Evolutionary conservation across 805 yeast species (phyloP).

Genomic region (Myxozyma geophila): DNA sequence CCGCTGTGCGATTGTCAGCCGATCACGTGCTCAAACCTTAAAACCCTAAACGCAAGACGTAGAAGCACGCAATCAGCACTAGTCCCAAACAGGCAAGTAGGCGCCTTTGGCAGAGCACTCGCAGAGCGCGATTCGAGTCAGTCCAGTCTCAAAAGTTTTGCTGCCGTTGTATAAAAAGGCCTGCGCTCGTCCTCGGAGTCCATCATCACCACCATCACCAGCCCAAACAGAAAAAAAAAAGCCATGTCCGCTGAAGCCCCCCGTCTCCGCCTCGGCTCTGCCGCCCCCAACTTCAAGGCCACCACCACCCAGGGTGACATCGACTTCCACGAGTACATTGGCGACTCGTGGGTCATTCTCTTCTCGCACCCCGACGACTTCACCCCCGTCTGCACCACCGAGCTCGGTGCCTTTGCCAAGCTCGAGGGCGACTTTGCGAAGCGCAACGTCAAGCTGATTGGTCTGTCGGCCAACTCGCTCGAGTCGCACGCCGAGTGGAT

Average conservation of each 20-base stretch:
- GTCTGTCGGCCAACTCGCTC: slow-evolving; percentile 83
- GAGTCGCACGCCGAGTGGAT: slow-evolving; percentile 85
- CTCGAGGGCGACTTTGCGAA: slow-evolving; percentile 85
- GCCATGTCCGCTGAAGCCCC: slow-evolving; percentile 32
- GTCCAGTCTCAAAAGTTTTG: neutral
- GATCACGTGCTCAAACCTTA: neutral
- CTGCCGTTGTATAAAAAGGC: slow-evolving; percentile 3
- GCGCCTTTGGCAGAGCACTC: slow-evolving; percentile 9
- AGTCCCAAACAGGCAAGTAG: slow-evolving; percentile 12
- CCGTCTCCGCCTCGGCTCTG: slow-evolving; percentile 35
- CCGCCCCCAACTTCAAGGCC: slow-evolving; percentile 86
- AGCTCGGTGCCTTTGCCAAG: slow-evolving; percentile 89
- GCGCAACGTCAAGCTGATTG: slow-evolving; percentile 86
- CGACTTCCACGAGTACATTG: slow-evolving; percentile 85
- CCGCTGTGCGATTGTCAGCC: too few species aligned
- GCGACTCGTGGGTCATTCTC: slow-evolving; percentile 83
- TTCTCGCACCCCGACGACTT: slow-evolving; percentile 96
- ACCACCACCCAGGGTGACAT: slow-evolving; percentile 81
- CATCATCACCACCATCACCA: neutral
- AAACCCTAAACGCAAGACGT: neutral
- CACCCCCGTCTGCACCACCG: slow-evolving; percentile 97
- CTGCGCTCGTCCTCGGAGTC: neutral
- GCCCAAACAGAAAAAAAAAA: neutral
- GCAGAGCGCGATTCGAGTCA: neutral
- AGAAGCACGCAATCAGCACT: slow-evolving; percentile 29